phyloP scores from a whole-genome alignment of 2,329 filamentous ascomycete species.

The Aspergillus terreus region DNA sequence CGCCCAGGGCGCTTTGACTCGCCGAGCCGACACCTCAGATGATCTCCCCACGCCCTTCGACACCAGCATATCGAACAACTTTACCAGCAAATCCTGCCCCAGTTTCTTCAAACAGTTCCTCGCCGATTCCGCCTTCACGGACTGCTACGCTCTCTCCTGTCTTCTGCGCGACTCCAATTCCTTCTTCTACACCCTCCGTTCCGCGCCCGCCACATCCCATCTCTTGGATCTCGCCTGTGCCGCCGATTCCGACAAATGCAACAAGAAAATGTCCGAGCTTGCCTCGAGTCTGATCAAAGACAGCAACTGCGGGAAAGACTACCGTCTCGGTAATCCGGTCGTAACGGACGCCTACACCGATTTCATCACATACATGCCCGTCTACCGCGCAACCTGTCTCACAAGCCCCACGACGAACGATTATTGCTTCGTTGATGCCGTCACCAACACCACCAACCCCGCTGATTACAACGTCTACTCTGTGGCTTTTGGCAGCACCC shows the following conservation, averaged over 20 bases:
- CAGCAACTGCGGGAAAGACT: constrained; percentile 69
- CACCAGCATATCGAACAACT: constrained; percentile 59
- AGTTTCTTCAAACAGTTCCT: constrained; percentile 65
- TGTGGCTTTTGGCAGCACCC: constrained; percentile 69
- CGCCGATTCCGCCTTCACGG: constrained; percentile 60
- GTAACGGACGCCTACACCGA: constrained; percentile 73
- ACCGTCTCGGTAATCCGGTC: constrained; percentile 60
- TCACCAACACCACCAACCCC: constrained; percentile 68
- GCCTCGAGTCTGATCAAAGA: constrained; percentile 61
- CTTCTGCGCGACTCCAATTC: constrained; percentile 77
- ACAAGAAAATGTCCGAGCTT: constrained; percentile 58
- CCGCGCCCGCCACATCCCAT: constrained; percentile 67
- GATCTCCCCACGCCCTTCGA: constrained; percentile 64
- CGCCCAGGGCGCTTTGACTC: neutral
- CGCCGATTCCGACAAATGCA: constrained; percentile 64
- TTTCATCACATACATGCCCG: constrained; percentile 69
- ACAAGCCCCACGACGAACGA: constrained; percentile 60
- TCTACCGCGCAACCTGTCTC: constrained; percentile 80
- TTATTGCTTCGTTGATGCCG: constrained; percentile 79
- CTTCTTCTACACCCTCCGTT: constrained; percentile 77
- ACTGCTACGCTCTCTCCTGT: constrained; percentile 80
- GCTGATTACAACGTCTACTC: constrained; percentile 81
- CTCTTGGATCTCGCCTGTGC: constrained; percentile 76
- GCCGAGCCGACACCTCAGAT: neutral
- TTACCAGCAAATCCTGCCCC: constrained; percentile 49